Base-by-base conservation (phyloP, 2,329 filamentous ascomycete genomes). In the Bipolaris cookei region DNA sequence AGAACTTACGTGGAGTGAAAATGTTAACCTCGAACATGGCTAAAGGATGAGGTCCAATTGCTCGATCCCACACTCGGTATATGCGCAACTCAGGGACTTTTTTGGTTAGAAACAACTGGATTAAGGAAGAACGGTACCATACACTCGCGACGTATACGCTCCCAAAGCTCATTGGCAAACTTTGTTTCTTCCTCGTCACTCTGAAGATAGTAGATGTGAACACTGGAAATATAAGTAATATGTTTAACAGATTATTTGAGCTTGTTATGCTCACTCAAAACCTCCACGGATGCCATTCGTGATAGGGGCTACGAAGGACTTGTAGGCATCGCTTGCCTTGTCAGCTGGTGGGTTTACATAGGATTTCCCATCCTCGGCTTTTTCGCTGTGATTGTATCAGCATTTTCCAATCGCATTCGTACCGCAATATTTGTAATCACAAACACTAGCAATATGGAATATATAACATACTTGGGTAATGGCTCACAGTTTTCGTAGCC, bases 21-120 rank as follows among this genome's bases (percentile, higher is more conserved):
- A 97, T 43, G 66, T 96, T 96, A 43, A 97, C 91, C 77, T 97
- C 93, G 68, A 97, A 97, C 92, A 96, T 97, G 50, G 88, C 90
- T 0, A 92, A 76, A 0, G 90, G 88, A 74, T 97, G 92, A 0
- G 92, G 92, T 0, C 92, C 93, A 25, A 97, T 77, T 0, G 92
- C 91, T 13, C 79, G 77, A 63, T 95, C 89, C 84, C 86, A 96
- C 63, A 96, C 80, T 13, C 77, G 81, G 74, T 97, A 96, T 66
- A 96, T 89, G 51, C 92, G 85, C 16, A 96, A 81, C 73, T 97
- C 92, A 7, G 92, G 92, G 70, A 96, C 90, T 92, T 58, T 37
- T 1, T n/a, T 45, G 23, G 20, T 54, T 8, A 64, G 48, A 44
- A 55, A 6, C 18, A 6, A 60, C 42, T n/a, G 18, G 43, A 50